Evolutionary conservation across 345 rosid species (phyloP).

Genomic region (Acer yangbiense): DNA sequence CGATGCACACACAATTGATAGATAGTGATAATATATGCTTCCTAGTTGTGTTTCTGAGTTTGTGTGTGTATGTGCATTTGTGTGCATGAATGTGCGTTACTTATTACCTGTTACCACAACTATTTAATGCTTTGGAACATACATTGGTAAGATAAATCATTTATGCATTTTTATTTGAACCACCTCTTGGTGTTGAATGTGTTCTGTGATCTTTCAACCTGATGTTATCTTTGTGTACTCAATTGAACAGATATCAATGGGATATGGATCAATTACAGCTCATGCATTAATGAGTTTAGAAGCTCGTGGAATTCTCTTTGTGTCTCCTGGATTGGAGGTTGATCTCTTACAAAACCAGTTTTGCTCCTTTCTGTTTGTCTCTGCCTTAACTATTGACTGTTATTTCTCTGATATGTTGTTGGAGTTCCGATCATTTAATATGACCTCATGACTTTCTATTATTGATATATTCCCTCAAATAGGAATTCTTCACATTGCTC

Average conservation of each 20-base stretch:
- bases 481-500: neutral
- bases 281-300: constrained; percentile 90
- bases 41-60: neutral
- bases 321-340: constrained; percentile 88
- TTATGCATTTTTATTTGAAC: constrained; percentile 10
- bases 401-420: neutral
- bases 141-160: neutral
- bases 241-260: constrained; percentile 85
- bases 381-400: neutral
- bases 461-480: neutral
- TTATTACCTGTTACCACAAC: neutral
- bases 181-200: neutral
- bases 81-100: neutral
- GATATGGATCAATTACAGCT: constrained; percentile 79
- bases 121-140: neutral
- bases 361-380: constrained; percentile 8
- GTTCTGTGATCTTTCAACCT: constrained; percentile 9
- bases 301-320: constrained; percentile 93
- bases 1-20: neutral
- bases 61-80: neutral
- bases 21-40: neutral
- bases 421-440: neutral
- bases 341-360: constrained; percentile 11
- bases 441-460: neutral
- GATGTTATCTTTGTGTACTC: constrained; percentile 13